A percentile compares a stretch with the other conserved stretches of the same genome.
Evolutionary conservation across 441 rosid species (phyloP).

Genomic region (Rhodomyrtus psidioides): DNA sequence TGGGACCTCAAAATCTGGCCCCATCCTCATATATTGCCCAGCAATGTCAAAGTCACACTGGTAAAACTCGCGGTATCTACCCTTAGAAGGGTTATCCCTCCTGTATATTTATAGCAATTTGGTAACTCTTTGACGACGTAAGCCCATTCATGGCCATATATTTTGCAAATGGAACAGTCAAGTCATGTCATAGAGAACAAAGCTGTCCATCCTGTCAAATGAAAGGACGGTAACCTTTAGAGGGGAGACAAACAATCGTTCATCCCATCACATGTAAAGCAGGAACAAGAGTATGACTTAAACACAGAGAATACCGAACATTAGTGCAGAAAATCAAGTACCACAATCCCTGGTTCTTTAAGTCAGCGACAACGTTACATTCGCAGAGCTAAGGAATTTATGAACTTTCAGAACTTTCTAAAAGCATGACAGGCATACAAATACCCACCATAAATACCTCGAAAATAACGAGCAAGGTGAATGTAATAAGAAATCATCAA

Average conservation of each 20-base stretch:
- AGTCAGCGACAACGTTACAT: no score
- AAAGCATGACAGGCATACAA: no score
- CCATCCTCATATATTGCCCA: conserved; percentile 79
- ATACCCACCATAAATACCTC: neutral
- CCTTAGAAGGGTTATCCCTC: conserved; percentile 89
- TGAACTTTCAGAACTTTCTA: no score
- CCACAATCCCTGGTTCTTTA: neutral
- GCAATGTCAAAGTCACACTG: conserved; percentile 94
- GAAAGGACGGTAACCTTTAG: neutral
- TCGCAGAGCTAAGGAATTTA: no score
- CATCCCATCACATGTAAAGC: neutral
- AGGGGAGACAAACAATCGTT: neutral
- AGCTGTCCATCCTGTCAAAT: conserved; percentile 83
- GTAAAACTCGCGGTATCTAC: conserved; percentile 85
- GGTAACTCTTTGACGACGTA: conserved; percentile 67
- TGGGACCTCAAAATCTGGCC: conserved; percentile 80
- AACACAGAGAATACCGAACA: neutral
- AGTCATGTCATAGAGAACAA: conserved; percentile 83
- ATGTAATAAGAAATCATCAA: neutral
- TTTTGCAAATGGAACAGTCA: conserved; percentile 88
- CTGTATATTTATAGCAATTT: conserved; percentile 73
- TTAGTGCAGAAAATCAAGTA: no score
- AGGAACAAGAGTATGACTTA: neutral
- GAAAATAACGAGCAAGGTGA: neutral
- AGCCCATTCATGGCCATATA: conserved; percentile 85